Conservation (phyloP, 768 basidiomycete genomes). For the Xerocomellus amylosporus region DNA sequence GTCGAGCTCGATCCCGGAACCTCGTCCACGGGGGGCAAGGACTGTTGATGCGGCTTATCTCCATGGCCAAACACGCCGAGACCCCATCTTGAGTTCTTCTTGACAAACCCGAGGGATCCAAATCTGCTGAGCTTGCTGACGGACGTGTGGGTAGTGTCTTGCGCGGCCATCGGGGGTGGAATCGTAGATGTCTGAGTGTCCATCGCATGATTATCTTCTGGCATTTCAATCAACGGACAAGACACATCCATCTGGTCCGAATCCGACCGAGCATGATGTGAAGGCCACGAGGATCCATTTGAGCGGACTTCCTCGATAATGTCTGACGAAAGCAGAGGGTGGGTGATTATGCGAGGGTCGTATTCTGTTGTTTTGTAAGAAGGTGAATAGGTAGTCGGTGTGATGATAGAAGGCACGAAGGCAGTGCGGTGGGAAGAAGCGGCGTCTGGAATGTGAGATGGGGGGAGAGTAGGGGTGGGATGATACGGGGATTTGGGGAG, state of each 20-base stretch:
- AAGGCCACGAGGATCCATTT: slow-evolving; percentile 27
- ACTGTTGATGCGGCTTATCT: slow-evolving; percentile 62
- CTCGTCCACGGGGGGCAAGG: slow-evolving; percentile 73
- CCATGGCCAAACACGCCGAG: slow-evolving; percentile 67
- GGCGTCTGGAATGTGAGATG: slow-evolving; percentile 44
- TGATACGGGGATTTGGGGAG: slow-evolving; percentile 39
- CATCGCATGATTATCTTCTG: slow-evolving; percentile 42
- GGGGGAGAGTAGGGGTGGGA: slow-evolving; percentile 36
- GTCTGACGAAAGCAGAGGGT: slow-evolving; percentile 31
- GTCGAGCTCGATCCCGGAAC: slow-evolving; percentile 52
- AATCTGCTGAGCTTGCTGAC: slow-evolving; percentile 57
- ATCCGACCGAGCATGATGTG: slow-evolving; percentile 30
- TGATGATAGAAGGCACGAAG: slow-evolving; percentile 43
- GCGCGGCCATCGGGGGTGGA: slow-evolving; percentile 38
- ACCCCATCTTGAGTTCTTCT: slow-evolving; percentile 67
- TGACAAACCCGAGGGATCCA: slow-evolving; percentile 58
- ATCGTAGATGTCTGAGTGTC: slow-evolving; percentile 50
- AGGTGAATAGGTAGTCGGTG: slow-evolving; percentile 31
- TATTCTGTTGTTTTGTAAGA: slow-evolving; percentile 37
- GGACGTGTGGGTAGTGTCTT: slow-evolving; percentile 40
- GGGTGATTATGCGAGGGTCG: slow-evolving; percentile 34
- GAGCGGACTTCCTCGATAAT: slow-evolving; percentile 29
- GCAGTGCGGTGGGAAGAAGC: slow-evolving; percentile 52
- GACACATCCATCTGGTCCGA: slow-evolving; percentile 58
- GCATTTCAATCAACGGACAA: slow-evolving; percentile 44